A percentile compares a stretch with the other conserved stretches of the same genome.
Conservation (phyloP, 179 eudicot genomes). For the Beta corolliflora region DNA sequence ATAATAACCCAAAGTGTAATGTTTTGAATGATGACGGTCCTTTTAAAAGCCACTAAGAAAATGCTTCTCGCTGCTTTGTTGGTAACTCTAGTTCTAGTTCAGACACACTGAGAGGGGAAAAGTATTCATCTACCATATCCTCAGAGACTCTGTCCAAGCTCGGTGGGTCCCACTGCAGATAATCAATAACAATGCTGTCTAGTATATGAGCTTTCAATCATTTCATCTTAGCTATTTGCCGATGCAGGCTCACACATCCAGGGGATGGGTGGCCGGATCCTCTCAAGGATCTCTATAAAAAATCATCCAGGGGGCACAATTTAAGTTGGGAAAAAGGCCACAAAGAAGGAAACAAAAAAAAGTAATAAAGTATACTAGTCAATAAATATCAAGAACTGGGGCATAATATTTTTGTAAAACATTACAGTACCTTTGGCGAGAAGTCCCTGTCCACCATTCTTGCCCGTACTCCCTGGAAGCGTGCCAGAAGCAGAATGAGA, state of each 20-base stretch:
- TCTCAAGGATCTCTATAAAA: background rate
- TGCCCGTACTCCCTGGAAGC: slow-evolving; percentile 76
- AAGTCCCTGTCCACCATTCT: slow-evolving; percentile 80
- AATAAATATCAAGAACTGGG: background rate
- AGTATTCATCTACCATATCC: slow-evolving; percentile 89
- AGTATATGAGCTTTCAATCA: background rate
- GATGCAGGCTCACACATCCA: background rate
- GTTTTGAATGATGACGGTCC: slow-evolving; percentile 12
- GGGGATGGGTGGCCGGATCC: background rate
- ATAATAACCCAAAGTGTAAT: background rate
- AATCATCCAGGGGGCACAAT: background rate
- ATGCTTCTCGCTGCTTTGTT: slow-evolving; percentile 67
- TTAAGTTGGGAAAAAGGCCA: background rate
- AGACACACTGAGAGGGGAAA: slow-evolving; percentile 53
- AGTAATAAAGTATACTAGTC: no score
- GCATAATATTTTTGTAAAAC: slow-evolving; percentile 1
- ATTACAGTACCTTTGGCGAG: slow-evolving; percentile 68
- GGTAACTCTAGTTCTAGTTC: slow-evolving; percentile 90
- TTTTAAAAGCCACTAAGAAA: slow-evolving; percentile 31
- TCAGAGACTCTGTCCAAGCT: slow-evolving; percentile 64
- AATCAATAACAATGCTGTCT: slow-evolving; percentile 12
- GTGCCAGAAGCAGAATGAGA: slow-evolving; percentile 13
- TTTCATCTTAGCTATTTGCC: background rate
- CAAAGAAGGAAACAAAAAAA: background rate
- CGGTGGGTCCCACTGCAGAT: slow-evolving; percentile 91